phyloP scores from a whole-genome alignment of 2,329 filamentous ascomycete species.

The Mycosphaerella arachidis region DNA sequence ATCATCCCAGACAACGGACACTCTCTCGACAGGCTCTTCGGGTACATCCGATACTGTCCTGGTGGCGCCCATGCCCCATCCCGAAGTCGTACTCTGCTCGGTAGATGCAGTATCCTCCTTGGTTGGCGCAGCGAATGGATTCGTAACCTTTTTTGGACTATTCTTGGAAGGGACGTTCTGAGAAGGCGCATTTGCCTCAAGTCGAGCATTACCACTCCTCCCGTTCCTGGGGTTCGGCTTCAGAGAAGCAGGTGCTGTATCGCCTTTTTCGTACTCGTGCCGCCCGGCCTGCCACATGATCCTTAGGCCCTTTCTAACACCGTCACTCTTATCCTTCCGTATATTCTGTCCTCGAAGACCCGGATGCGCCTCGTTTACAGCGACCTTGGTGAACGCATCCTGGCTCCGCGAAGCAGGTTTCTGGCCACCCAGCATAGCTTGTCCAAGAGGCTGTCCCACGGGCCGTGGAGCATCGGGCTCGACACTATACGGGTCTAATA shows the following conservation, averaged over 20 bases:
- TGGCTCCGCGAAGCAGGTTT: neutral
- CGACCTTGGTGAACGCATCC: neutral
- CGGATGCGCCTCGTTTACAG: too few relatives aligned
- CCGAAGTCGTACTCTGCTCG: neutral
- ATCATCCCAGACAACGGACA: neutral
- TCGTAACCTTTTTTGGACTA: neutral
- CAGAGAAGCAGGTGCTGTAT: neutral
- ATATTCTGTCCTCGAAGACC: too few relatives aligned
- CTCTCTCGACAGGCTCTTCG: neutral
- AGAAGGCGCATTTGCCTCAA: neutral
- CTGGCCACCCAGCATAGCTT: neutral
- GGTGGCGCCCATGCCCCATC: conserved; percentile 2
- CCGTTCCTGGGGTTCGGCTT: neutral
- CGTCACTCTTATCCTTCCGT: neutral
- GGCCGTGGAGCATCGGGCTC: neutral
- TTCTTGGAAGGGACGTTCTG: neutral
- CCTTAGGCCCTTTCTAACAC: neutral
- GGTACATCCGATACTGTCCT: neutral
- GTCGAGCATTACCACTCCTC: neutral
- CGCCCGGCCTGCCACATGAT: neutral
- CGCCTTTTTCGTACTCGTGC: neutral
- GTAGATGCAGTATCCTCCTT: neutral
- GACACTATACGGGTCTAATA: too few relatives aligned
- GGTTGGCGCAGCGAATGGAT: neutral
- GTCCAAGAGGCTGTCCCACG: neutral